A percentile compares a stretch with the other conserved stretches of the same genome.
Conservation (phyloP, 768 basidiomycete genomes). For the Mycena venus region DNA sequence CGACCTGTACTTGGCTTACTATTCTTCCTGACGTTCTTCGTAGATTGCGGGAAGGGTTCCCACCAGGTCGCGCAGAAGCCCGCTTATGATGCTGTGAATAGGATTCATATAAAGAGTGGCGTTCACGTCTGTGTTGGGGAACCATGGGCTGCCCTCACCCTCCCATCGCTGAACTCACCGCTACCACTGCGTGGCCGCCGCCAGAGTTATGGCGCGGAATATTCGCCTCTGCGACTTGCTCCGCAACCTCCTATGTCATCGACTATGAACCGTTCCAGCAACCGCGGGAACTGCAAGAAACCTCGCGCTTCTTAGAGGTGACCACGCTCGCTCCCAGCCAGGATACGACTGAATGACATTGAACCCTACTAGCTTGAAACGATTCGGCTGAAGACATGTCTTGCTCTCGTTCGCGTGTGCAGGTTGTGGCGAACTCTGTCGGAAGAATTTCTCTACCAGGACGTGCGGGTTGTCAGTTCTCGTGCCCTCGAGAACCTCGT, state of each 20-base stretch:
- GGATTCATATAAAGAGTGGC: not conserved
- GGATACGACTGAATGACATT: not conserved
- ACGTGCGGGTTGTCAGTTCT: constrained; percentile 9
- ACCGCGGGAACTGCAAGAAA: constrained; percentile 21
- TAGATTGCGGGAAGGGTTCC: no score
- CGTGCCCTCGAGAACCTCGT: constrained; percentile 10
- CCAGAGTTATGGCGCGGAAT: constrained; percentile 27
- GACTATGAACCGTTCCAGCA: constrained; percentile 25
- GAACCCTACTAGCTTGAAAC: constrained; percentile 11
- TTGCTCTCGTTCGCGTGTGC: constrained; percentile 23
- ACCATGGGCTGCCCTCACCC: not conserved
- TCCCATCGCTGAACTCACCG: not conserved
- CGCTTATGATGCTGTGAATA: no score
- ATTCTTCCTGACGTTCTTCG: no score
- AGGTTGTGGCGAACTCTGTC: constrained; percentile 7
- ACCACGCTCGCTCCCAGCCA: not conserved
- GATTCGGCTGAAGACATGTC: constrained; percentile 9
- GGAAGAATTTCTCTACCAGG: constrained; percentile 24
- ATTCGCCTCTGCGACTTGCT: constrained; percentile 13
- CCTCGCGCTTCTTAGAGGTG: constrained; percentile 6
- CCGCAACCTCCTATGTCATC: not conserved
- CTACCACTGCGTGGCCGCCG: not conserved
- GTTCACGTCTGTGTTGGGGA: not conserved
- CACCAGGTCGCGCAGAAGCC: no score
- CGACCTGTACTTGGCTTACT: constrained; percentile 7